These are phyloP conservation scores for Hsuehochloa calcarea DNA, from an alignment of 176 grass and related monocot species.

Conservation along the genomic window DNA sequence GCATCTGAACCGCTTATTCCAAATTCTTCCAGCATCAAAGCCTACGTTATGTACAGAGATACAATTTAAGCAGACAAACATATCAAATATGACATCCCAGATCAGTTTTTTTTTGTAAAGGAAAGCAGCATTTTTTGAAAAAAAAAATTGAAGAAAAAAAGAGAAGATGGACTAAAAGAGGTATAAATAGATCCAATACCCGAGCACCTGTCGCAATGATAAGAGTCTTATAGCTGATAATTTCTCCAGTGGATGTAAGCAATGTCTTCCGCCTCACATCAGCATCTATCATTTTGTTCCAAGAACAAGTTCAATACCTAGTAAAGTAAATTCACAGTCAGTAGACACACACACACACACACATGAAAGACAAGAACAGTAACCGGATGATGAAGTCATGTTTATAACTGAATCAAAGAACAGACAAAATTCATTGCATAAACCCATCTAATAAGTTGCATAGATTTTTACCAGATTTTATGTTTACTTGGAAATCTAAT, in stretches of 20 bases:
- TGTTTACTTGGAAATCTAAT: neutral
- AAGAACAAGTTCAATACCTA: conserved; percentile 97
- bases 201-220: conserved; percentile 96
- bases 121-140: neutral
- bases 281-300: conserved; percentile 76
- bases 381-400: neutral
- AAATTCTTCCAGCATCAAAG: conserved; percentile 91
- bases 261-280: conserved; percentile 82
- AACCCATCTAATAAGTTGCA: neutral
- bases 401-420: neutral
- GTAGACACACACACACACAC: neutral
- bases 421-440: neutral
- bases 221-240: conserved; percentile 91
- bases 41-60: conserved; percentile 50
- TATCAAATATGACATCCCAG: neutral
- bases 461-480: neutral
- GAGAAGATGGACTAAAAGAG: neutral
- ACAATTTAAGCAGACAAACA: neutral
- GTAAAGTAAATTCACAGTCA: conserved; percentile 3
- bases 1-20: conserved; percentile 75
- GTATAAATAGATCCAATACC: conserved; percentile 59
- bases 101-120: neutral
- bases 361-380: neutral
- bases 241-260: conserved; percentile 72
- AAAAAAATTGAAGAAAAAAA: neutral